Base-by-base conservation (phyloP, 371 early-diverging fungal species). In the Chytridium lagenaria region DNA sequence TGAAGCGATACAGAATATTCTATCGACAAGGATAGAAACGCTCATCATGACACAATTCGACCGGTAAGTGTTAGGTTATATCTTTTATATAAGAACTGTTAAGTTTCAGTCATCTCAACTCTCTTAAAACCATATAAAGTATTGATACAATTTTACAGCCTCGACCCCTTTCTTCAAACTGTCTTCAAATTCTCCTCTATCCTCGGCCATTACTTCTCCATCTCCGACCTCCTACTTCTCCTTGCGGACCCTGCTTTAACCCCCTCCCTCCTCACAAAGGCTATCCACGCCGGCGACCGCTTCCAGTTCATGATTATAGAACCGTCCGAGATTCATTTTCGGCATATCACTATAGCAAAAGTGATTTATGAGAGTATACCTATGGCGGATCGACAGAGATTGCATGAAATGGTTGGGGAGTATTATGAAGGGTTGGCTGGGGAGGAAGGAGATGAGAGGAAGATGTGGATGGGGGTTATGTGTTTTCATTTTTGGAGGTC, bases 91-190 rank as follows among this genome's bases (percentile, higher is more conserved):
- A n/a, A n/a, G n/a, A n/a, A n/a, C n/a, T n/a, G n/a, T n/a, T n/a
- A n/a, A n/a, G n/a, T n/a, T n/a, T n/a, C n/a, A n/a, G n/a, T n/a
- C n/a, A n/a, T n/a, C n/a, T n/a, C n/a, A n/a, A n/a, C n/a, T n/a
- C n/a, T n/a, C n/a, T n/a, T n/a, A n/a, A n/a, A n/a, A n/a, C n/a
- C n/a, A n/a, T n/a, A n/a, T n/a, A n/a, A n/a, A n/a, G n/a, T n/a
- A n/a, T n/a, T n/a, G n/a, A n/a, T n/a, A n/a, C n/a, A n/a, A n/a
- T n/a, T n/a, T n/a, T 66, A 5, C 66, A 66, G 66, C 16, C 49
- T 66, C 15, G 66, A 66, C 30, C 40, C 38, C 26, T 38, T 49
- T 66, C n/a, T 66, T 19, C 66, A 66, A 44, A 40, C 66, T 2
- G 28, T 66, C 22, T 63, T 30, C 26, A 52, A 52, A 52, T 26